These are phyloP conservation scores for Beauveria australis DNA, from an alignment of 2,329 filamentous ascomycete genomes.

Conservation along the genomic window DNA sequence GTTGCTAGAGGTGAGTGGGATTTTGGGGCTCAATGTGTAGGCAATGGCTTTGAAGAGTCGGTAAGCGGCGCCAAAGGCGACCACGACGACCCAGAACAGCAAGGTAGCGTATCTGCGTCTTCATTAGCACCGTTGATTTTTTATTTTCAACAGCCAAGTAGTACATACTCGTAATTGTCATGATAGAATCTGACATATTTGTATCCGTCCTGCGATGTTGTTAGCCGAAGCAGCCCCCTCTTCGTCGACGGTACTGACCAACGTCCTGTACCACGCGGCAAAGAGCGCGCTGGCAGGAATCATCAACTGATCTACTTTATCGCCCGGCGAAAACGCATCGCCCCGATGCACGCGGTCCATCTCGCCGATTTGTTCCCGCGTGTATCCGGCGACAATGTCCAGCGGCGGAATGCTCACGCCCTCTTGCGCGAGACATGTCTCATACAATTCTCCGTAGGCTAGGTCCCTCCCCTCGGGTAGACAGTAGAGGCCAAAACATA, in stretches of 20 bases:
- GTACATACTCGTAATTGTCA: slow-evolving; percentile 27
- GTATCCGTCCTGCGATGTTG: slow-evolving; percentile 22
- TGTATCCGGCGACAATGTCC: slow-evolving; percentile 25
- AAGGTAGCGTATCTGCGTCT: slow-evolving; percentile 22
- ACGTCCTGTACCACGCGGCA: slow-evolving; percentile 28
- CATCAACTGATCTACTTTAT: slow-evolving; percentile 22
- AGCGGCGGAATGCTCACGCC: slow-evolving; percentile 25
- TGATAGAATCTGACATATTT: slow-evolving; percentile 28
- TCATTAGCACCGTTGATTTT: slow-evolving; percentile 14
- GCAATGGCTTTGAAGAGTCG: slow-evolving; percentile 18
- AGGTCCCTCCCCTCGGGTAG: slow-evolving; percentile 16
- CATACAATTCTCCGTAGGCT: slow-evolving; percentile 23
- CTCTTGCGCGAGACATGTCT: slow-evolving; percentile 24
- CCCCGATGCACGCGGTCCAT: slow-evolving; percentile 23
- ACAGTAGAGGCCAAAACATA: slow-evolving; percentile 31
- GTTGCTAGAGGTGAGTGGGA: not conserved
- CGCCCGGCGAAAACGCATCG: slow-evolving; percentile 15
- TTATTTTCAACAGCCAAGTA: not conserved
- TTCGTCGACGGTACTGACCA: slow-evolving; percentile 20
- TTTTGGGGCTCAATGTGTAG: not conserved
- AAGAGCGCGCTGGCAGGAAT: slow-evolving; percentile 28
- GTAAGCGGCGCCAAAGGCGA: slow-evolving; percentile 27
- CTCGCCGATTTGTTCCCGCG: slow-evolving; percentile 22
- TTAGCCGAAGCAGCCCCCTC: not conserved
- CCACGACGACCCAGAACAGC: slow-evolving; percentile 32